These are phyloP conservation scores for Plectosphaerella cucumerina DNA, from an alignment of 2,329 filamentous ascomycete genomes.

Conservation along the genomic window DNA sequence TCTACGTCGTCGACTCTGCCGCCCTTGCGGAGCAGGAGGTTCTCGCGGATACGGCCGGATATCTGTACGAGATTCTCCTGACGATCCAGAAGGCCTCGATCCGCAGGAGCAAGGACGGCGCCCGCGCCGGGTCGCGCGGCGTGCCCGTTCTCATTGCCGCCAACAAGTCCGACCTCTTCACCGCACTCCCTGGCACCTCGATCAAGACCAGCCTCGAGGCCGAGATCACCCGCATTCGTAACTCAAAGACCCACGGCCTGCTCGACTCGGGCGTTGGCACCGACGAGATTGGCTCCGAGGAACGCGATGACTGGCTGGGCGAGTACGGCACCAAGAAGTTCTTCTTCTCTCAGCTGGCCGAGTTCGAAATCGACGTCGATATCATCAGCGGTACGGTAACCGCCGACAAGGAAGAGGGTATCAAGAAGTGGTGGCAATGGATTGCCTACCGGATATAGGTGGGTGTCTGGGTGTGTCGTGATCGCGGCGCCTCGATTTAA, in stretches of 20 bases:
- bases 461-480: no score
- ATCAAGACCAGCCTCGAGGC: conserved; percentile 73
- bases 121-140: conserved; percentile 48
- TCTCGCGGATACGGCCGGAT: conserved; percentile 71
- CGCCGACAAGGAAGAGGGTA: conserved; percentile 56
- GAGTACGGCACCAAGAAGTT: conserved; percentile 76
- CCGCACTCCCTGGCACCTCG: conserved; percentile 73
- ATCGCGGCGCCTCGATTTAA: no score
- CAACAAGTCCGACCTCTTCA: conserved; percentile 96
- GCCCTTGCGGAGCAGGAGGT: conserved; percentile 55
- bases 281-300: conserved; percentile 57
- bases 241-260: conserved; percentile 73
- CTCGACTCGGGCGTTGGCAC: conserved; percentile 74
- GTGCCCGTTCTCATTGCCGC: conserved; percentile 80
- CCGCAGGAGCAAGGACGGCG: conserved; percentile 31
- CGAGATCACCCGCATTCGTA: conserved; percentile 75
- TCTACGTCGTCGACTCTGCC: conserved; percentile 88
- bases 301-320: conserved; percentile 81
- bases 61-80: conserved; percentile 87
- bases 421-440: conserved; percentile 88
- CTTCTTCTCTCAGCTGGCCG: conserved; percentile 74
- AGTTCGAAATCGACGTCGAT: conserved; percentile 75
- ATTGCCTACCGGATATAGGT: conserved; percentile 58
- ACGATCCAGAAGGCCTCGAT: conserved; percentile 66
- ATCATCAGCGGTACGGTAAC: conserved; percentile 63